A percentile compares a stretch with the other conserved stretches of the same genome.
phyloP scores from a whole-genome alignment of 768 basidiomycete genomes.

The Xerocomus potaroensis region DNA sequence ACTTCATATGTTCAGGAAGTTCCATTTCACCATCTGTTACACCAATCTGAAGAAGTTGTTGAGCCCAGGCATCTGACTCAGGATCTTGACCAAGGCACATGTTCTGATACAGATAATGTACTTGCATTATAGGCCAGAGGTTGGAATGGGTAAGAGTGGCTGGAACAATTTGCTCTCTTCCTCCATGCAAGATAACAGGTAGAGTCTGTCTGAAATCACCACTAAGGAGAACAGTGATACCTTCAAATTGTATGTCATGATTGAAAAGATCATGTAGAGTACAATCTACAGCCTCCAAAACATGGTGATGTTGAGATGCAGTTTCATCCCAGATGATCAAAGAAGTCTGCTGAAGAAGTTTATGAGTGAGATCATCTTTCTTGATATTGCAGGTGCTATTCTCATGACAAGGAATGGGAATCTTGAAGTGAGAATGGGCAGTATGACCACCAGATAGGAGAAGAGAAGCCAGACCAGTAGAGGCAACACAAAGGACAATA shows the following conservation, averaged over 20 bases:
- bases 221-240: neutral
- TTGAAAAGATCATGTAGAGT: neutral
- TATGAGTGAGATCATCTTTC: neutral
- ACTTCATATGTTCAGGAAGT: slow-evolving; percentile 26
- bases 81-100: slow-evolving; percentile 14
- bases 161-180: slow-evolving; percentile 35
- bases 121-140: slow-evolving; percentile 34
- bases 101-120: slow-evolving; percentile 17
- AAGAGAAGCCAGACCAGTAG: slow-evolving; percentile 32
- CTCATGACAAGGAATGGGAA: neutral
- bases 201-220: neutral
- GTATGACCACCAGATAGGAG: neutral
- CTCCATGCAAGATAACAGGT: slow-evolving; percentile 39
- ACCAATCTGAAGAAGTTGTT: slow-evolving; percentile 12
- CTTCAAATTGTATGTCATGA: neutral
- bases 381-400: slow-evolving; percentile 1
- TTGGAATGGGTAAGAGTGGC: slow-evolving; percentile 33
- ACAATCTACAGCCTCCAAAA: neutral
- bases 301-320: neutral
- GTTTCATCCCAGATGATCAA: neutral
- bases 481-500: slow-evolving; percentile 46
- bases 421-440: slow-evolving; percentile 15
- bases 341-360: neutral
- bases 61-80: slow-evolving; percentile 30
- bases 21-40: slow-evolving; percentile 16